Evolutionary conservation across 179 eudicot species (phyloP), one percentile per base, ranked within the genome.

Genomic region (Dionaea muscipula): DNA sequence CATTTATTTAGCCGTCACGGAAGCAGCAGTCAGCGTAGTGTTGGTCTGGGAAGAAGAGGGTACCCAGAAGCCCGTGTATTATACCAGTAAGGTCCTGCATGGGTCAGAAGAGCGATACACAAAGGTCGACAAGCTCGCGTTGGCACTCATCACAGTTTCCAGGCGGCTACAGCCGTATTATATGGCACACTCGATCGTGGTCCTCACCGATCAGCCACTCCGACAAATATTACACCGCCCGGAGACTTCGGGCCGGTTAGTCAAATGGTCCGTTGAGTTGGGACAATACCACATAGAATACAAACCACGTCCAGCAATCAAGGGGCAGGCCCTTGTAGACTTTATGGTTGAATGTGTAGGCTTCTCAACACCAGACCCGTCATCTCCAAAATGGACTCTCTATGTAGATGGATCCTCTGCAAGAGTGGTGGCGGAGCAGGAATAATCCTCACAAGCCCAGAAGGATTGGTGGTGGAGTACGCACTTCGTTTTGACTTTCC

Each of bases 121-220:
- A 1, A 39, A 38, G 11, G 8, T 41, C 0, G 36, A 55, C 23
- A 39, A 39, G 9, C 7, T 55, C 0, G 48, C 48, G 0, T 24
- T 39, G 2, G 59, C 20, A 3, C 12, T 55, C 13, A 24, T 22
- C 1, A 38, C 2, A 1, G 1, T 33, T 0, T 1, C 59, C 0
- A 0, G 23, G 11, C 21, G 15, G 4, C 19, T 40, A 0, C 0
- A 33, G 6, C 35, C 45, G 0, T 55, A 55, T 13, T 55, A 38
- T 16, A 2, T 38, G n/a, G 20, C 20, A 0, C 35, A 39, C 2
- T 15, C 35, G 0, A 40, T 55, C 1, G 14, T 8, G 14, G 48
- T 26, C 5, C 31, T 47, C 8, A 40, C 37, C 7, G 51, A 43
- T 4, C 39, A 51, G 5, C 59, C 60, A 13, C 59, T 58, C 35